phyloP scores from a whole-genome alignment of 78 protist species.

The Capsaspora owczarzaki region DNA sequence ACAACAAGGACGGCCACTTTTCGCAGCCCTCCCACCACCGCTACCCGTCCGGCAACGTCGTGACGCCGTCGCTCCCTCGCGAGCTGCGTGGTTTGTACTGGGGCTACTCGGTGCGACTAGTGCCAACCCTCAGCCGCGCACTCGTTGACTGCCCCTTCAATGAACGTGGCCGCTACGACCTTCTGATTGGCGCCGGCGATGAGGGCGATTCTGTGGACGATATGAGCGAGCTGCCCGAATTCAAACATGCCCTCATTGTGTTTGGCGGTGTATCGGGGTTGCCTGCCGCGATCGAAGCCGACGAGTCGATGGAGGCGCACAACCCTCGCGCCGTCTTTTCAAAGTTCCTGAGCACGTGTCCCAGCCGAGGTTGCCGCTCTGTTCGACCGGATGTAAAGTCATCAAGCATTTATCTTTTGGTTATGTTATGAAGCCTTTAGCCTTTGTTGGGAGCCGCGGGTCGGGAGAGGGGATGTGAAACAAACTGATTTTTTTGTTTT shows the following conservation, averaged over 20 bases:
- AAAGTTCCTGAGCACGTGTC: neutral
- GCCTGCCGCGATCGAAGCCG: neutral
- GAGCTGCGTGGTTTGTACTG: slow-evolving; percentile 7
- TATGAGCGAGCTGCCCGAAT: neutral
- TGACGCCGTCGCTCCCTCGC: slow-evolving; percentile 26
- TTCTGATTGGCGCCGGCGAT: slow-evolving; percentile 52
- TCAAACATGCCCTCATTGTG: neutral
- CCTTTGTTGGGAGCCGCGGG: too few species aligned
- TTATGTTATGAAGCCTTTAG: too few species aligned
- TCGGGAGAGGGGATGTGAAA: too few species aligned
- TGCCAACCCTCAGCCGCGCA: neutral
- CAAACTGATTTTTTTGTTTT: too few species aligned
- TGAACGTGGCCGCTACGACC: slow-evolving; percentile 56
- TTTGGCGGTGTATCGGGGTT: neutral
- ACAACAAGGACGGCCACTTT: neutral
- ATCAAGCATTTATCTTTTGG: too few species aligned
- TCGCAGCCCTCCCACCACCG: neutral
- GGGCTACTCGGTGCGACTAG: slow-evolving; percentile 19
- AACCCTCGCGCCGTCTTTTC: neutral
- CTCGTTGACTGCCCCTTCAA: slow-evolving; percentile 11
- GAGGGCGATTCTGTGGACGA: neutral
- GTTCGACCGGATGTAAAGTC: too few species aligned
- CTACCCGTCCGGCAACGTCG: neutral
- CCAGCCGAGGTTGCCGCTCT: too few species aligned
- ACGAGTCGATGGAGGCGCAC: neutral